These are phyloP conservation scores for Ustilago nuda DNA, from an alignment of 1,284 basidiomycete species.

Conservation along the genomic window DNA sequence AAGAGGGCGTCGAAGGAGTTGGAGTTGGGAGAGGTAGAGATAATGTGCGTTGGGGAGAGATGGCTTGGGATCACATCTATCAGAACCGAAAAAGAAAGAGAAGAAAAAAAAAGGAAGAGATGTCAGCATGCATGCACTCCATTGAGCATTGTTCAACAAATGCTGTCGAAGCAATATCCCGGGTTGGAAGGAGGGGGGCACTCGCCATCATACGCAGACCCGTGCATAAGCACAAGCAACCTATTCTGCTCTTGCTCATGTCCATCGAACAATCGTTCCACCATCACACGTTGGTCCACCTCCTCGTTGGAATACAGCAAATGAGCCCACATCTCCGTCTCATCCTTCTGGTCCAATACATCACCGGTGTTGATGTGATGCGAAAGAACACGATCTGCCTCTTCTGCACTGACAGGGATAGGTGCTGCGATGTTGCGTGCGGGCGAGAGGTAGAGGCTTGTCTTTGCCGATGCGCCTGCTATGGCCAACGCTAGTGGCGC, in stretches of 20 bases:
- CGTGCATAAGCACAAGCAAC: slow-evolving; percentile 51
- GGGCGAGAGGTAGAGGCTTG: slow-evolving; percentile 47
- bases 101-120: neutral
- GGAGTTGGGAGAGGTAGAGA: slow-evolving; percentile 28
- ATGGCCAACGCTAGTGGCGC: slow-evolving; percentile 28
- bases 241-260: slow-evolving; percentile 32
- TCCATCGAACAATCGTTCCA: slow-evolving; percentile 46
- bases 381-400: slow-evolving; percentile 45
- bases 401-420: slow-evolving; percentile 29
- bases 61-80: slow-evolving; percentile 40
- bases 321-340: slow-evolving; percentile 34
- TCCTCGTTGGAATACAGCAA: slow-evolving; percentile 20
- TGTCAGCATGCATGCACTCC: neutral
- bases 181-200: neutral
- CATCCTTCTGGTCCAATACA: slow-evolving; percentile 5
- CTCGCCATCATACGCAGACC: slow-evolving; percentile 38
- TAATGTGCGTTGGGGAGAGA: slow-evolving; percentile 42
- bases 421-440: slow-evolving; percentile 26
- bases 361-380: slow-evolving; percentile 30
- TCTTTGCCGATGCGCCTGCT: slow-evolving; percentile 30
- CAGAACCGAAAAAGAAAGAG: neutral
- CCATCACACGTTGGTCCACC: slow-evolving; percentile 30
- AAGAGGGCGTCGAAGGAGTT: slow-evolving; percentile 51
- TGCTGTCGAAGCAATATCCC: too few relatives aligned
- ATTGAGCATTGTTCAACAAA: neutral